A percentile compares a stretch with the other conserved stretches of the same genome.
Evolutionary conservation across 164 flowering plant genomes (phyloP).

Genomic region (Amborella trichopoda): DNA sequence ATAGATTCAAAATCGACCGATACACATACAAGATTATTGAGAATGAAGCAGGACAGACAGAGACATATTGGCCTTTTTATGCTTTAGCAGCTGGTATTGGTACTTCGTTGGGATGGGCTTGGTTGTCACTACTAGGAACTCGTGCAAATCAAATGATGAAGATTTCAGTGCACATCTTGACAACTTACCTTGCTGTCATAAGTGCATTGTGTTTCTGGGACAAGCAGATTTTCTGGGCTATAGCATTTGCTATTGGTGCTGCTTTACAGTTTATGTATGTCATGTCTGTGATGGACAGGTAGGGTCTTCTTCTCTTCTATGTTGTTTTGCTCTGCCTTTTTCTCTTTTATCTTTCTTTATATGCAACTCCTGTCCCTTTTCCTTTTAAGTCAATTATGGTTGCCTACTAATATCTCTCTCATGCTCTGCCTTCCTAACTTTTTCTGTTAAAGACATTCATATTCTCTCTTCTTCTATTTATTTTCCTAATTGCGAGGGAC

Average conservation of each 20-base stretch:
- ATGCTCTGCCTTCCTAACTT: no score
- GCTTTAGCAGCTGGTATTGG: slow-evolving; percentile 82
- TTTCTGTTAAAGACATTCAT: no score
- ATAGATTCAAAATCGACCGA: slow-evolving; percentile 67
- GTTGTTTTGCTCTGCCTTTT: no score
- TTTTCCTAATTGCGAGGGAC: no score
- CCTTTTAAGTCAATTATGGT: no score
- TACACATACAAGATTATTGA: slow-evolving; percentile 32
- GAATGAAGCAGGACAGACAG: slow-evolving; percentile 49
- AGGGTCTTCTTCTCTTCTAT: no score
- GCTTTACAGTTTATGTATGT: slow-evolving; percentile 82
- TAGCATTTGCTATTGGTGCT: slow-evolving; percentile 73
- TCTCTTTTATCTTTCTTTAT: no score
- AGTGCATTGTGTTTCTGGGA: slow-evolving; percentile 92
- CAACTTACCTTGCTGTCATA: slow-evolving; percentile 83
- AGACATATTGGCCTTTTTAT: slow-evolving; percentile 79
- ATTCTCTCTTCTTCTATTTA: no score
- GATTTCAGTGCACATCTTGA: slow-evolving; percentile 77
- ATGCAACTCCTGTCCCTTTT: no score
- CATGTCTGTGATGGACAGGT: slow-evolving; percentile 91
- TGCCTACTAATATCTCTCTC: no score
- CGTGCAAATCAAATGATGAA: slow-evolving; percentile 80
- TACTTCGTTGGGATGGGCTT: slow-evolving; percentile 58
- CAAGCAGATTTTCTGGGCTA: slow-evolving; percentile 78
- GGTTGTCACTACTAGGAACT: slow-evolving; percentile 80